phyloP scores from a whole-genome alignment of 768 basidiomycete genomes.

The Xerocomellus dryophilus region DNA sequence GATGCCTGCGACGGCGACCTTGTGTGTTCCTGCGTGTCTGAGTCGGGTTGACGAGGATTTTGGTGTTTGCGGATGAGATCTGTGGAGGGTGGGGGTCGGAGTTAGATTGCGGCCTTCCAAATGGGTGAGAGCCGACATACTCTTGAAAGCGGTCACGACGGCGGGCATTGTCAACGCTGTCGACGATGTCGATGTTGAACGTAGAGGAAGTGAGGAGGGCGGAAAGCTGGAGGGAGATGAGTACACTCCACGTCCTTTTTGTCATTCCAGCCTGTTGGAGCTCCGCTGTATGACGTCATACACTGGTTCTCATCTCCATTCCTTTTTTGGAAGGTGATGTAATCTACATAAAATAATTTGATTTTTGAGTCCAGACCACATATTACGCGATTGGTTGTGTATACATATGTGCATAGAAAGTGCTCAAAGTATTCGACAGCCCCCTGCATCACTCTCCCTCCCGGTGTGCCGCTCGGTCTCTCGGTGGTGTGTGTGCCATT shows the following conservation, averaged over 20 bases:
- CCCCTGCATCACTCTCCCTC: slow-evolving; percentile 31
- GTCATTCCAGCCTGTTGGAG: slow-evolving; percentile 29
- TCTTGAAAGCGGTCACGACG: slow-evolving; percentile 88
- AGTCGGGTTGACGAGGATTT: slow-evolving; percentile 47
- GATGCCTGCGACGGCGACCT: slow-evolving; percentile 17
- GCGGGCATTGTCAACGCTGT: slow-evolving; percentile 50
- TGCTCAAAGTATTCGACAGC: neutral
- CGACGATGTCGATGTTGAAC: slow-evolving; percentile 1
- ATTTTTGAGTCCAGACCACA: neutral
- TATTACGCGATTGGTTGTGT: neutral
- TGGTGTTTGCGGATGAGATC: slow-evolving; percentile 80
- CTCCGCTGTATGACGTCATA: slow-evolving; percentile 37
- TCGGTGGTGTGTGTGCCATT: slow-evolving; percentile 62
- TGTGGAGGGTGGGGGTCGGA: slow-evolving; percentile 33
- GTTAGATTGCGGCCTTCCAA: slow-evolving; percentile 12
- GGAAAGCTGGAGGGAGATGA: slow-evolving; percentile 9
- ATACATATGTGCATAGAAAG: neutral
- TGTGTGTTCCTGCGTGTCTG: slow-evolving; percentile 27
- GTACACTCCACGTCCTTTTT: slow-evolving; percentile 29
- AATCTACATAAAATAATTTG: neutral
- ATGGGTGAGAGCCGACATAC: slow-evolving; percentile 39
- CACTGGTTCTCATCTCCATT: neutral
- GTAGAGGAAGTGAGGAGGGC: neutral
- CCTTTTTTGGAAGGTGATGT: slow-evolving; percentile 9
- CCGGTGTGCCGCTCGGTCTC: slow-evolving; percentile 40